A percentile compares a stretch with the other conserved stretches of the same genome.
phyloP scores from a whole-genome alignment of 2,329 filamentous ascomycete species.

The Nigrospora oryzae region DNA sequence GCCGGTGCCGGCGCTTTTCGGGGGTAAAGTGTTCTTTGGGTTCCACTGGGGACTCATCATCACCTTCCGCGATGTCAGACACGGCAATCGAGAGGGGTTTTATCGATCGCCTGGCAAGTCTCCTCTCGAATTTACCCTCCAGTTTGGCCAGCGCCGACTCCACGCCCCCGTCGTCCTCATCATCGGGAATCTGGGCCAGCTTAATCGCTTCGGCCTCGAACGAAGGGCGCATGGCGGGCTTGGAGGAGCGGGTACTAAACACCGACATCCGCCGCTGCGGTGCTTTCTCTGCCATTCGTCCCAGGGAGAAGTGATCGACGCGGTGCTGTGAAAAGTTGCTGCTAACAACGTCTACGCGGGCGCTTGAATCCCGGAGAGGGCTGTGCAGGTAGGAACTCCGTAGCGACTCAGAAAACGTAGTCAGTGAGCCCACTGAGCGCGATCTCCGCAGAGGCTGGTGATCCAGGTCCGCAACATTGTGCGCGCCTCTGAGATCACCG shows the following conservation, averaged over 20 bases:
- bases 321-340: constrained; percentile 32
- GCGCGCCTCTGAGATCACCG: constrained; percentile 63
- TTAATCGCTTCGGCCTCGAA: constrained; percentile 86
- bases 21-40: constrained; percentile 19
- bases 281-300: constrained; percentile 44
- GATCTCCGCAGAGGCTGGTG: constrained; percentile 39
- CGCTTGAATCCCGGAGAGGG: constrained; percentile 26
- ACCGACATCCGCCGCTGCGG: constrained; percentile 40
- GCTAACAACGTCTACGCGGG: constrained; percentile 34
- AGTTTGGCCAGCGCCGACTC: constrained; percentile 89
- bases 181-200: constrained; percentile 81
- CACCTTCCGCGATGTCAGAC: constrained; percentile 11
- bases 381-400: constrained; percentile 47
- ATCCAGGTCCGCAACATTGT: constrained; percentile 55
- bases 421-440: constrained; percentile 50
- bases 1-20: constrained; percentile 36
- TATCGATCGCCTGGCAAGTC: constrained; percentile 29
- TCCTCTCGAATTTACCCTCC: constrained; percentile 73
- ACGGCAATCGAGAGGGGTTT: constrained; percentile 19
- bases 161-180: constrained; percentile 73
- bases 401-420: constrained; percentile 51
- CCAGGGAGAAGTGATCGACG: constrained; percentile 46
- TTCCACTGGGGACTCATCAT: constrained; percentile 7
- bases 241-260: constrained; percentile 54
- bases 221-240: constrained; percentile 59